These are phyloP conservation scores for Pythium aquatile DNA, from an alignment of 352 stramenopile genomes.

Conservation along the genomic window DNA sequence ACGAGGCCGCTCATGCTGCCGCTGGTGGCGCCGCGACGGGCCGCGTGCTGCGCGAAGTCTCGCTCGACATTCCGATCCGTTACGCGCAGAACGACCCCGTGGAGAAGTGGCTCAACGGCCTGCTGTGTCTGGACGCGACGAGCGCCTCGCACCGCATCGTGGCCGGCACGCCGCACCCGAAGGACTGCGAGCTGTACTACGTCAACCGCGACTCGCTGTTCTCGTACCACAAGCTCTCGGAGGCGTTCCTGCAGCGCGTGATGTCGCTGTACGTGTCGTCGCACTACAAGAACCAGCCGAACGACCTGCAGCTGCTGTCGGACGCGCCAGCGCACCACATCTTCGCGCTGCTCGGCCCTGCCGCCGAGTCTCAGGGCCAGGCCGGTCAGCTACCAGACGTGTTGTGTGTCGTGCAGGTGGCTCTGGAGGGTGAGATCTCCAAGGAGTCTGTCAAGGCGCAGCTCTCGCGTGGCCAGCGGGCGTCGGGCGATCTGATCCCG, in stretches of 20 bases:
- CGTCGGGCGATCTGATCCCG: constrained; percentile 98
- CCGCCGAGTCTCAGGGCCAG: constrained; percentile 88
- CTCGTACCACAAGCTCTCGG: constrained; percentile 98
- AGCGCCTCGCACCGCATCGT: constrained; percentile 85
- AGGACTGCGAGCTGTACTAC: constrained; percentile 98
- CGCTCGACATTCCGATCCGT: constrained; percentile 97
- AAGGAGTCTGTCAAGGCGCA: constrained; percentile 95
- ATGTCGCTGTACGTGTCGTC: constrained; percentile 97
- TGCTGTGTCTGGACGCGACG: constrained; percentile 96
- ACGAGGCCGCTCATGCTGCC: constrained; percentile 74
- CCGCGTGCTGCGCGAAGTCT: constrained; percentile 92
- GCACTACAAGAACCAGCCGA: constrained; percentile 99
- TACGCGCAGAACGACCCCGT: constrained; percentile 95
- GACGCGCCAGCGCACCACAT: constrained; percentile 98
- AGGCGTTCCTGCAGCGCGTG: constrained; percentile 93
- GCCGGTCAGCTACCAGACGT: constrained; percentile 95
- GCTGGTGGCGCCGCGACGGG: constrained; percentile 40
- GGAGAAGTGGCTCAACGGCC: constrained; percentile 96
- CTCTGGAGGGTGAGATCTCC: constrained; percentile 97
- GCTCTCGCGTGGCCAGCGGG: constrained; percentile 94
- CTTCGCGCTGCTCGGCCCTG: constrained; percentile 97
- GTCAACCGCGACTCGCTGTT: constrained; percentile 99
- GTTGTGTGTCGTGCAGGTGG: constrained; percentile 97
- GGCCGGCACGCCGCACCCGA: constrained; percentile 92
- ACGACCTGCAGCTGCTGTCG: constrained; percentile 98